Evolutionary conservation across 2,329 filamentous ascomycete genomes (phyloP).

Genomic region (Emmonsiellopsis sp.): DNA sequence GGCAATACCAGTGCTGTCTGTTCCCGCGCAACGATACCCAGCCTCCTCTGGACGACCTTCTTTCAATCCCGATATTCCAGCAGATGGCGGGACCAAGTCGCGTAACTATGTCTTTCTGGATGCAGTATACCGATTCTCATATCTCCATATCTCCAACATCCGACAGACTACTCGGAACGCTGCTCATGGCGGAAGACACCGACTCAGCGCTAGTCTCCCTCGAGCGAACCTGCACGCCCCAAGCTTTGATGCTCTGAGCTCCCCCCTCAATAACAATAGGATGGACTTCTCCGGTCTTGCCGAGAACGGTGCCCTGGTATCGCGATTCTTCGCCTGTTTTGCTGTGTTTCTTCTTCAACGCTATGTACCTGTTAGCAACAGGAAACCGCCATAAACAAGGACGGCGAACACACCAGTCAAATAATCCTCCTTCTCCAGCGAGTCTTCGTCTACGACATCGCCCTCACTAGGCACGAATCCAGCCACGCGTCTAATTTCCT

Average conservation of each 20-base stretch:
- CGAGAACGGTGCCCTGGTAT: conserved; percentile 76
- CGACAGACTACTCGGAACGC: conserved; percentile 31
- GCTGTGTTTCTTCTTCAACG: conserved; percentile 84
- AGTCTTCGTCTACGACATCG: conserved; percentile 39
- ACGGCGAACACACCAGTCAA: conserved; percentile 46
- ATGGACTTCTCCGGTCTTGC: conserved; percentile 61
- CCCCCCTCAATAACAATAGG: conserved; percentile 73
- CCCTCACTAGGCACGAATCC: conserved; percentile 54
- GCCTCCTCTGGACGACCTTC: not conserved
- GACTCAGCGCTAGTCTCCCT: conserved; percentile 22
- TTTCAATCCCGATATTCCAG: not conserved
- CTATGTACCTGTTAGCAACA: conserved; percentile 31
- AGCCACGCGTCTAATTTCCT: conserved; percentile 73
- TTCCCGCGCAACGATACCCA: too few species aligned
- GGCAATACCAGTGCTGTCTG: too few species aligned
- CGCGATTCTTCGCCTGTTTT: conserved; percentile 81
- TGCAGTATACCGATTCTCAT: conserved; percentile 13
- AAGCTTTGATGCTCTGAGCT: conserved; percentile 57
- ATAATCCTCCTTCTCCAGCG: conserved; percentile 59
- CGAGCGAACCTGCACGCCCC: conserved; percentile 39
- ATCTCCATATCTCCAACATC: conserved; percentile 29
- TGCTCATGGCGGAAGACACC: conserved; percentile 31
- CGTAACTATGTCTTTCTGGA: not conserved
- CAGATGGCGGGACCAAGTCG: too few species aligned
- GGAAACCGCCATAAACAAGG: conserved; percentile 4